Conservation (phyloP, 257 asterid genomes). For the Solanum clarkiae region DNA sequence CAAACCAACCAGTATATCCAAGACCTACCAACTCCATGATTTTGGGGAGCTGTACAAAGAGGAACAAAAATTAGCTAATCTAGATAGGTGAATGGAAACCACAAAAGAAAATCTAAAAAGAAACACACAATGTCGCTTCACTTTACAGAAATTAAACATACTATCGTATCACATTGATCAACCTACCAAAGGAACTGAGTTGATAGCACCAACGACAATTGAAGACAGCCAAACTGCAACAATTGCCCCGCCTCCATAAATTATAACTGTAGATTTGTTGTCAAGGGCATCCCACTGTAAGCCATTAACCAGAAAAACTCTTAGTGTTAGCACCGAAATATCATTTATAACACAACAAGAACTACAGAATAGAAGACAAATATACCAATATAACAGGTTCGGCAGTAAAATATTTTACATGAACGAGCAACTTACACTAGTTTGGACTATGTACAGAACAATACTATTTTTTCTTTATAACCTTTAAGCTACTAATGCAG, state of each 20-base stretch:
- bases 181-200: slow-evolving; percentile 89
- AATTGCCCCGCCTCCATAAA: slow-evolving; percentile 81
- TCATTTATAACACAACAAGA: not conserved
- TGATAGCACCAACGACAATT: slow-evolving; percentile 62
- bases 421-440: not conserved
- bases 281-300: slow-evolving; percentile 92
- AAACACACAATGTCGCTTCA: not conserved
- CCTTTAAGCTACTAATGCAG: not conserved
- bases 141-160: not conserved
- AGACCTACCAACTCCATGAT: slow-evolving; percentile 93
- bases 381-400: not conserved
- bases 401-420: not conserved
- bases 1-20: slow-evolving; percentile 98
- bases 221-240: slow-evolving; percentile 84
- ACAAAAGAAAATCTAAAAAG: not conserved
- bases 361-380: not conserved
- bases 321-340: not conserved
- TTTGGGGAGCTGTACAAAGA: slow-evolving; percentile 71
- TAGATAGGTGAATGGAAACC: not conserved
- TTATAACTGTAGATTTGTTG: slow-evolving; percentile 64
- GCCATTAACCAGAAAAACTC: not conserved
- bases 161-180: not conserved
- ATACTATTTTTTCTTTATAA: not conserved
- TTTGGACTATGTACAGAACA: not conserved
- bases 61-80: not conserved